phyloP scores from a whole-genome alignment of 2,329 filamentous ascomycete genomes.

The Aspergillus pseudonomiae region DNA sequence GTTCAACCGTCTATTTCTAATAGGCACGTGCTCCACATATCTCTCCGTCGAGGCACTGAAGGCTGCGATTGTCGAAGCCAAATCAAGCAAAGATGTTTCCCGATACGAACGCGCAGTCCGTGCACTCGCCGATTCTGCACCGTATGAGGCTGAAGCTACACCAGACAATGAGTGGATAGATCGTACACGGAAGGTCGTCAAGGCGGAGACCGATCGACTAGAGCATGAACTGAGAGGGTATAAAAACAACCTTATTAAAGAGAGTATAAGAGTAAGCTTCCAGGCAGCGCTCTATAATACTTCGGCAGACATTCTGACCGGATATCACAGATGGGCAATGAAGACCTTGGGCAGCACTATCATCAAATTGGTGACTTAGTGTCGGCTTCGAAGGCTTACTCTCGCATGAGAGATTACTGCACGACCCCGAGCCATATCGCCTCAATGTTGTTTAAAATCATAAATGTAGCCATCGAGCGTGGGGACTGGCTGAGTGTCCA shows the following conservation, averaged over 20 bases:
- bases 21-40: constrained; percentile 75
- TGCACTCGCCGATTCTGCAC: constrained; percentile 64
- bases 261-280: constrained; percentile 79
- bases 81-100: constrained; percentile 71
- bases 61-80: constrained; percentile 74
- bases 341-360: constrained; percentile 84
- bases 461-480: constrained; percentile 74
- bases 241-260: constrained; percentile 96
- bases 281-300: not conserved
- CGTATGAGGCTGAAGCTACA: constrained; percentile 67
- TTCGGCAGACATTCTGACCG: constrained; percentile 9
- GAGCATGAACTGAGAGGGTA: constrained; percentile 87
- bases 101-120: constrained; percentile 72
- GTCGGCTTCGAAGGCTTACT: constrained; percentile 75
- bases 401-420: constrained; percentile 87
- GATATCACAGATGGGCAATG: constrained; percentile 77
- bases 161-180: constrained; percentile 77
- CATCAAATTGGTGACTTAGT: constrained; percentile 75
- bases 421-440: constrained; percentile 80
- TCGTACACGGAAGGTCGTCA: constrained; percentile 66
- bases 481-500: constrained; percentile 74
- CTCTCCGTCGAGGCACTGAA: constrained; percentile 81
- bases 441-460: constrained; percentile 78
- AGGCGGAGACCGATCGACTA: constrained; percentile 71
- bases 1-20: constrained; percentile 77